phyloP scores from a whole-genome alignment of 768 basidiomycete genomes.

The Lactarius deliciosus region DNA sequence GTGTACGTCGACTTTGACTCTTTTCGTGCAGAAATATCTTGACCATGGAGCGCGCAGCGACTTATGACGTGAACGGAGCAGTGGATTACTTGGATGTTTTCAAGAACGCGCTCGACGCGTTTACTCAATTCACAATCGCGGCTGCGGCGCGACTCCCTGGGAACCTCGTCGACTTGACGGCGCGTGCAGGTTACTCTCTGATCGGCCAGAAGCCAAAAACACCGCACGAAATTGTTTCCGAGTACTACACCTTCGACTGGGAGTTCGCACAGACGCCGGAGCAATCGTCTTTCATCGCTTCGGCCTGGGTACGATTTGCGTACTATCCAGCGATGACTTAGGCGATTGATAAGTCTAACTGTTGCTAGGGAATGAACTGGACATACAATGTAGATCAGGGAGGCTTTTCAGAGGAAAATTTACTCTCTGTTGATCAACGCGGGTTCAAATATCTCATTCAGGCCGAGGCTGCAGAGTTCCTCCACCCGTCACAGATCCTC shows the following conservation, averaged over 20 bases:
- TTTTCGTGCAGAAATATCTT: background rate
- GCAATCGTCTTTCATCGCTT: slow-evolving; percentile 52
- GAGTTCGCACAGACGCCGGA: slow-evolving; percentile 58
- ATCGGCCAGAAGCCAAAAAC: slow-evolving; percentile 47
- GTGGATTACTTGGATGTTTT: slow-evolving; percentile 48
- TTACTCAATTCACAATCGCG: slow-evolving; percentile 39
- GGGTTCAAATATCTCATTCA: slow-evolving; percentile 59
- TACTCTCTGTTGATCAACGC: slow-evolving; percentile 48
- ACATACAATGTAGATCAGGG: slow-evolving; percentile 42
- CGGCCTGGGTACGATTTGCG: slow-evolving; percentile 47
- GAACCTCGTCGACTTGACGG: slow-evolving; percentile 48
- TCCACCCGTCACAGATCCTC: slow-evolving; percentile 44
- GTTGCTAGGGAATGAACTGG: slow-evolving; percentile 56
- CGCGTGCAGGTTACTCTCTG: slow-evolving; percentile 50
- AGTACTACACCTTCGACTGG: slow-evolving; percentile 57
- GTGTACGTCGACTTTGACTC: slow-evolving; percentile 31
- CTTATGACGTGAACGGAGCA: slow-evolving; percentile 43
- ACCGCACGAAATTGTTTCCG: slow-evolving; percentile 49
- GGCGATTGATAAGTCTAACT: background rate
- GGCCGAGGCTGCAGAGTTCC: slow-evolving; percentile 54
- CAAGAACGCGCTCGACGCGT: slow-evolving; percentile 41
- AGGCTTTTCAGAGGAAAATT: slow-evolving; percentile 55
- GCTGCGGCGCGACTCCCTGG: slow-evolving; percentile 45
- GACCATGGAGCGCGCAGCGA: slow-evolving; percentile 38
- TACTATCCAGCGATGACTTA: background rate